A percentile compares a stretch with the other conserved stretches of the same genome.
phyloP scores from a whole-genome alignment of 2,329 filamentous ascomycete genomes.

The Pleomassaria siparia region DNA sequence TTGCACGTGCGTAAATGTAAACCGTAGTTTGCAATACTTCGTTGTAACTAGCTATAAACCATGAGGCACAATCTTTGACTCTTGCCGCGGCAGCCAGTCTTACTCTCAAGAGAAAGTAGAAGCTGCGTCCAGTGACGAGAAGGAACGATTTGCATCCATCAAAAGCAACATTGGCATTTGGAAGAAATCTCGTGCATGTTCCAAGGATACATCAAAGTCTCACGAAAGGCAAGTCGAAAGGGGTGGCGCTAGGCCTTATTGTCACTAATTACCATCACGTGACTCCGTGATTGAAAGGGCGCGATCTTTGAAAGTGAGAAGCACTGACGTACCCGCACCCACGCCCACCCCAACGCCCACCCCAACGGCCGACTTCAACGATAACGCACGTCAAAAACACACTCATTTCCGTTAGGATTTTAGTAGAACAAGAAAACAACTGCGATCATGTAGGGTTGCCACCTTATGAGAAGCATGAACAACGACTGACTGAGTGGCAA shows the following conservation, averaged over 20 bases:
- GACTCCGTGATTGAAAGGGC: too few relatives aligned
- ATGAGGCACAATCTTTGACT: too few relatives aligned
- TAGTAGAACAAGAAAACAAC: not conserved
- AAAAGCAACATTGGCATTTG: too few relatives aligned
- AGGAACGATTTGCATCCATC: too few relatives aligned
- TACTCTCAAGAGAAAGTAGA: too few relatives aligned
- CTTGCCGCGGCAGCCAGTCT: too few relatives aligned
- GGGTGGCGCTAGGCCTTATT: conserved; percentile 5
- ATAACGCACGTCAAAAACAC: not conserved
- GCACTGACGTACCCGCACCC: conserved; percentile 1
- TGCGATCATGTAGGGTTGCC: conserved; percentile 19
- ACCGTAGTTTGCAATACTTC: too few relatives aligned
- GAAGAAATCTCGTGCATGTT: too few relatives aligned
- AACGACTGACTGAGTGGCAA: conserved; percentile 8
- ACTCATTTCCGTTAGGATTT: not conserved
- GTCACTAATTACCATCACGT: conserved; percentile 35
- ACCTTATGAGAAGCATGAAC: conserved; percentile 12
- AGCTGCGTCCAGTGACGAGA: too few relatives aligned
- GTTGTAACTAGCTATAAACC: too few relatives aligned
- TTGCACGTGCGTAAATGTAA: too few relatives aligned
- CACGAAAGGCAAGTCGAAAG: conserved; percentile 2
- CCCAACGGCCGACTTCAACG: conserved; percentile 2
- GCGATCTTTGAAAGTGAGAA: conserved; percentile 5
- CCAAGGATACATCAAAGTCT: not conserved
- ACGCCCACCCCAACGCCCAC: conserved; percentile 5